Evolutionary conservation across 257 asterid genomes (phyloP).

Genomic region (Nicotiana noctiflora): DNA sequence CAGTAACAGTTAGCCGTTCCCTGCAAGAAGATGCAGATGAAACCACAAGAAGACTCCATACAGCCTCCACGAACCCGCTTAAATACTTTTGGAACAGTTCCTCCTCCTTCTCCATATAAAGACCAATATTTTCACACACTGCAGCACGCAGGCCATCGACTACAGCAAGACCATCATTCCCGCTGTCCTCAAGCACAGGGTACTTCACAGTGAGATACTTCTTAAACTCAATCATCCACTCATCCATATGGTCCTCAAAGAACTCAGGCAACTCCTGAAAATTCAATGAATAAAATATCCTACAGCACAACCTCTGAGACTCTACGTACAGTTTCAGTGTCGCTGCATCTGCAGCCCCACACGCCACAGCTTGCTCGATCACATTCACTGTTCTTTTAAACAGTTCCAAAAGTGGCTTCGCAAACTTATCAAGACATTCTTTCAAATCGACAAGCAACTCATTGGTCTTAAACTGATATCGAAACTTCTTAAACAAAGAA

Average conservation of each 20-base stretch:
- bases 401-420: slow-evolving; percentile 58
- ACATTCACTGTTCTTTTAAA: slow-evolving; percentile 53
- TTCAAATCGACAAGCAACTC: slow-evolving; percentile 70
- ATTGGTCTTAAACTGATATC: slow-evolving; percentile 61
- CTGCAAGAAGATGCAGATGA: too few species aligned
- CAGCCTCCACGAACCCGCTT: too few species aligned
- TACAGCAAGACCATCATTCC: too few species aligned
- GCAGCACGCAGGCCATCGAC: too few species aligned
- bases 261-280: not conserved
- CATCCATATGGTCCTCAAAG: too few species aligned
- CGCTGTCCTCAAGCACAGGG: too few species aligned
- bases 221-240: too few species aligned
- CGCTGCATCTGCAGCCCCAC: slow-evolving; percentile 36
- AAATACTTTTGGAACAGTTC: too few species aligned
- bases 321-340: slow-evolving; percentile 57
- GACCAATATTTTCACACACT: not conserved
- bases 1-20: too few species aligned
- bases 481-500: slow-evolving; percentile 70
- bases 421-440: slow-evolving; percentile 78
- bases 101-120: too few species aligned
- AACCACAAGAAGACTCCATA: too few species aligned
- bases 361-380: slow-evolving; percentile 42
- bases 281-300: slow-evolving; percentile 71
- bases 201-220: too few species aligned
- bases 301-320: slow-evolving; percentile 83